phyloP scores from a whole-genome alignment of 805 yeast species.

The Wickerhamomyces sydowiorum region DNA sequence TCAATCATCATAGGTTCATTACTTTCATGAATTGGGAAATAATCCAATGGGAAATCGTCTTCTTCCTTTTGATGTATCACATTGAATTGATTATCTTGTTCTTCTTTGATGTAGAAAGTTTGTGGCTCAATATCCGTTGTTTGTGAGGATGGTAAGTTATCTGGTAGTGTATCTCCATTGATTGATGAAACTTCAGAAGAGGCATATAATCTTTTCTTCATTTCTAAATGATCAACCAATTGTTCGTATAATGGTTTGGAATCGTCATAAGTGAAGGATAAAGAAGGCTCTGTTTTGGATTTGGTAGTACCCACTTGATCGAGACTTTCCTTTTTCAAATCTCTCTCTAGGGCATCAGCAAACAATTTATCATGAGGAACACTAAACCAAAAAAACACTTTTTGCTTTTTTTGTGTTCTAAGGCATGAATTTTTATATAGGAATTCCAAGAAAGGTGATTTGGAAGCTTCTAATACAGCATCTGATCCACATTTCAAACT shows the following conservation, averaged over 20 bases:
- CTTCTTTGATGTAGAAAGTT: slow-evolving; percentile 17
- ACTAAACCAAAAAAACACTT: slow-evolving; percentile 94
- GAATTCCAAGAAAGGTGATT: slow-evolving; percentile 78
- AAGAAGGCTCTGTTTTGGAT: slow-evolving; percentile 72
- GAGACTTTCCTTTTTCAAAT: slow-evolving; percentile 67
- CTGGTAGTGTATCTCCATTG: not conserved
- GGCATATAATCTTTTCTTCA: slow-evolving; percentile 16
- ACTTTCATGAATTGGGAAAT: slow-evolving; percentile 38
- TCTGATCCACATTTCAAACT: slow-evolving; percentile 80
- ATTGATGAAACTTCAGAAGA: not conserved
- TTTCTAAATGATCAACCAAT: slow-evolving; percentile 34
- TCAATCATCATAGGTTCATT: slow-evolving; percentile 16
- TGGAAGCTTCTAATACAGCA: slow-evolving; percentile 83
- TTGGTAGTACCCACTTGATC: slow-evolving; percentile 65
- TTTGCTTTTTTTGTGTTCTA: slow-evolving; percentile 93
- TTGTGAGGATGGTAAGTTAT: not conserved
- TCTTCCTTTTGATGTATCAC: slow-evolving; percentile 7
- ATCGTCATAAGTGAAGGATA: slow-evolving; percentile 65
- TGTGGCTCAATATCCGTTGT: slow-evolving; percentile 5
- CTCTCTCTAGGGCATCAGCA: slow-evolving; percentile 91
- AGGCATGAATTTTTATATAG: slow-evolving; percentile 81
- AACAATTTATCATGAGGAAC: slow-evolving; percentile 91
- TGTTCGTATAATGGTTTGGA: slow-evolving; percentile 48
- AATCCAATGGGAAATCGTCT: slow-evolving; percentile 71
- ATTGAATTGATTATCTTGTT: slow-evolving; percentile 7